Evolutionary conservation across 2,329 filamentous ascomycete genomes (phyloP), one percentile per base, ranked within the genome.

Genomic region (Pleomassaria siparia): DNA sequence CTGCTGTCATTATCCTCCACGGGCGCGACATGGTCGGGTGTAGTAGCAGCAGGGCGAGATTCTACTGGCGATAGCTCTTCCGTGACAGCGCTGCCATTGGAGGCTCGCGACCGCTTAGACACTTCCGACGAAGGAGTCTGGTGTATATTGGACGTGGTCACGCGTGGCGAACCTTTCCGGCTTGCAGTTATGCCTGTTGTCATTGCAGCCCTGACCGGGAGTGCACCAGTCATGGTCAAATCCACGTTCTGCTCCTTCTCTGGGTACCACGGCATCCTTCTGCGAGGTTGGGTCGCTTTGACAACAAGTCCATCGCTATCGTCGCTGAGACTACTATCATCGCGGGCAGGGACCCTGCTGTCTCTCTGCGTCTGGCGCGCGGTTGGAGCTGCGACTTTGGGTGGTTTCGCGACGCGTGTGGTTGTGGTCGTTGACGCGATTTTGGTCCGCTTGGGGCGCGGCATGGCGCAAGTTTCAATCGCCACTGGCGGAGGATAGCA

Each of bases 281-380:
- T 48, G 32, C 49, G 62, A 11, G 54, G 29, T 30, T 59, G 58
- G 28, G 52, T 64, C 15, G 58, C 49, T 42, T 53, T 69, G 5
- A 60, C 62, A 18, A 70, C 63, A 10, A 71, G 56, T 2, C 67
- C 65, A 58, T 72, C 66, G 48, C 64, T 68, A 44, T 72, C 70
- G 32, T 70, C 66, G 49, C 68, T 70, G 53, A 64, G 57, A 42
- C 47, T n/a, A n/a, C n/a, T 60, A 12, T 63, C 53, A 20, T 52
- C 32, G 18, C 48, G 43, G 20, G 63, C 51, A 6, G 39, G 44
- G 12, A 44, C 42, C 18, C 55, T 56, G n/a, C 32, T 53, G 21
- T 50, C 50, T 26, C 51, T 48, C 22, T 56, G 48, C 50, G 59
- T 39, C 36, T 64, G 60, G 51, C n/a, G n/a, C n/a, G 46, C 44